Base-by-base conservation (phyloP, 2,329 filamentous ascomycete genomes). In the Sclerotinia trifoliorum region DNA sequence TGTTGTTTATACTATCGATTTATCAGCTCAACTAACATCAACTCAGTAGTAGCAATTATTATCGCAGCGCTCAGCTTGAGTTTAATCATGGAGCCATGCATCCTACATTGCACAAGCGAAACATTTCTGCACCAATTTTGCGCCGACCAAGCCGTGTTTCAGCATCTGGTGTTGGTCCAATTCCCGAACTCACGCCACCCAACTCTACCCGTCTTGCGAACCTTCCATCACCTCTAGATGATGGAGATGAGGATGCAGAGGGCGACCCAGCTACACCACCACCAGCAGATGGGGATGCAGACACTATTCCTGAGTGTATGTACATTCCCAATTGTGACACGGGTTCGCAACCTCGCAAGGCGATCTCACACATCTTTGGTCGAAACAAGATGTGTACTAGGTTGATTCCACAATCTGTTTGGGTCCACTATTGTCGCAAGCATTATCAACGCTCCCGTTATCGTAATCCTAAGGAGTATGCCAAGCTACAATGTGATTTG, bases 331-430 rank as follows among this genome's bases (percentile, higher is more conserved):
- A 85, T 70, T 90, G 88, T 75, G 82, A 85, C 57, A 89, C 86
- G 0, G 83, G 83, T 5, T 87, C 86, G 6, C 83, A 86, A 67
- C 84, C 84, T 32, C 86, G 92, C 60, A 94, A 94, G 79, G 88
- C 90, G 6, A 90, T 94, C 69, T 93, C 90, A 0, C 91, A 95
- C 75, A 85, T 94, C 67, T 94, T 94, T 73, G 92, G 92, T 29
- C 86, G 92, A 49, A 95, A 95, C 82, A 95, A 95, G 79, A 83
- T 85, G 10, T 90, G 88, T 74, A 95, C 92, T 0, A 84, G 89
- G 46, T 82, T 83, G 56, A 91, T 95, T 61, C 90, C 90, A 0
- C 80, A 85, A 7, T 79, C 85, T 29, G 85, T 92, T 2, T 94
- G 91, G 91, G 86, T 92, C 0, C 86, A 90, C 74, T 90, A 87